Evolutionary conservation across 495 filamentous ascomycete species (phyloP), one percentile per base, ranked within the genome.

Genomic region (Gamarada debralockiae): DNA sequence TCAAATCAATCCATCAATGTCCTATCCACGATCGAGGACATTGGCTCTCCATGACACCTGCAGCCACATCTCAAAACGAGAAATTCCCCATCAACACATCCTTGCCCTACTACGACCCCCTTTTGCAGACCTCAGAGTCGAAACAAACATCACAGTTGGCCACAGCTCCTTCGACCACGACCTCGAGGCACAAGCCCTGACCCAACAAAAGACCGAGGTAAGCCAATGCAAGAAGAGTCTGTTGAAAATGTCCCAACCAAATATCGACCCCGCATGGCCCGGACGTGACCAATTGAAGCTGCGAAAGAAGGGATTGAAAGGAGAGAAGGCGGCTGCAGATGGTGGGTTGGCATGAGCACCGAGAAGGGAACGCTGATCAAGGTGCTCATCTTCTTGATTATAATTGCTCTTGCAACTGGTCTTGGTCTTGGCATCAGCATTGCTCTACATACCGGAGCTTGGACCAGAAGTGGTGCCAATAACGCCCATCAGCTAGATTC

Each of bases 391-490:
- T 81, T 78, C 0, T 53, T 85, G 15, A 48, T 83, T 18, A 69
- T 81, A 3, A 64, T 85, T n/a, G 83, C 74, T 2, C 69, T 70
- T 20, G 81, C 81, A 59, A 75, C 84, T 13, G 81, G 76, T 1
- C 70, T 87, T 39, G 82, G 81, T 20, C 58, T 87, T 52, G 83
- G 83, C 7, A 83, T 87, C 49, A 79, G 74, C 3, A 74, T 69
- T 25, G 80, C 78, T 2, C 81, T 85, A 1, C 79, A 80, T 25
- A 81, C 78, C 8, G 78, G 80, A 1, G 73, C 78, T 12, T 84
- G 79, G 74, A 39, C 21, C 15, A 57, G 48, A 20, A 17, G 15
- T 14, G 25, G 34, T 14, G 8, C 48, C 3, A 50, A 56, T 46
- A 25, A n/a, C 38, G 18, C 53, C 53, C 15, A 56, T 56, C n/a